phyloP scores from a whole-genome alignment of 2,329 filamentous ascomycete species.

The Pseudogymnoascus sp. region DNA sequence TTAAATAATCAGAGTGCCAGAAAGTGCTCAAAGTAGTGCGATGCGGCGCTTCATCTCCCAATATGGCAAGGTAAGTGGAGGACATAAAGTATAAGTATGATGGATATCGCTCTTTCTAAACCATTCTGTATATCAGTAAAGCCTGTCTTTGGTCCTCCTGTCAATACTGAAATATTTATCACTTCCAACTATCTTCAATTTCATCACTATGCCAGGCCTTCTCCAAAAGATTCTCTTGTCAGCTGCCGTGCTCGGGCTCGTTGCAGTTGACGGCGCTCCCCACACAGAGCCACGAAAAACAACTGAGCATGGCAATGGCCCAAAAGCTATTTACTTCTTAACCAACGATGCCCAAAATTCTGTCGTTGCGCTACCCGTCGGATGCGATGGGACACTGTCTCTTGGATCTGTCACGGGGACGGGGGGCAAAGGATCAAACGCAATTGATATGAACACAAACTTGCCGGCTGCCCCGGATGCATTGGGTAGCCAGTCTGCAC shows the following conservation, averaged over 20 bases:
- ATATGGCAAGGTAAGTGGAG: background rate
- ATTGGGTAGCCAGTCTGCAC: slow-evolving; percentile 42
- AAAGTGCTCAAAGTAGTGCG: background rate
- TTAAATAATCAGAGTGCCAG: background rate
- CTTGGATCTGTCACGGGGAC: slow-evolving; percentile 37
- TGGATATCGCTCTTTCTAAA: background rate
- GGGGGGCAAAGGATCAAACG: slow-evolving; percentile 39
- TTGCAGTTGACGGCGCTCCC: background rate
- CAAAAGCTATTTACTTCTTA: slow-evolving; percentile 47
- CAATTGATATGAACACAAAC: slow-evolving; percentile 32
- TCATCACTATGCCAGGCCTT: background rate
- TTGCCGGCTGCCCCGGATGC: slow-evolving; percentile 41
- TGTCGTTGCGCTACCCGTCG: slow-evolving; percentile 44
- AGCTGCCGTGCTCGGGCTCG: background rate
- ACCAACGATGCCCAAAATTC: slow-evolving; percentile 45
- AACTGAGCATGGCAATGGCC: background rate
- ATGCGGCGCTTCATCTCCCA: background rate
- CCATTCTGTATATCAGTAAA: background rate
- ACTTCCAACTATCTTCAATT: background rate
- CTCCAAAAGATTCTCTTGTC: background rate
- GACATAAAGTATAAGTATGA: background rate
- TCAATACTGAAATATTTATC: background rate
- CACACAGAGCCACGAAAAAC: background rate
- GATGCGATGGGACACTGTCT: slow-evolving; percentile 39
- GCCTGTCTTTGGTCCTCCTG: background rate